Evolutionary conservation across 108 stramenopile genomes (phyloP), one percentile per base, ranked within the genome.

Genomic region (Pseudonitzschia pungens): DNA sequence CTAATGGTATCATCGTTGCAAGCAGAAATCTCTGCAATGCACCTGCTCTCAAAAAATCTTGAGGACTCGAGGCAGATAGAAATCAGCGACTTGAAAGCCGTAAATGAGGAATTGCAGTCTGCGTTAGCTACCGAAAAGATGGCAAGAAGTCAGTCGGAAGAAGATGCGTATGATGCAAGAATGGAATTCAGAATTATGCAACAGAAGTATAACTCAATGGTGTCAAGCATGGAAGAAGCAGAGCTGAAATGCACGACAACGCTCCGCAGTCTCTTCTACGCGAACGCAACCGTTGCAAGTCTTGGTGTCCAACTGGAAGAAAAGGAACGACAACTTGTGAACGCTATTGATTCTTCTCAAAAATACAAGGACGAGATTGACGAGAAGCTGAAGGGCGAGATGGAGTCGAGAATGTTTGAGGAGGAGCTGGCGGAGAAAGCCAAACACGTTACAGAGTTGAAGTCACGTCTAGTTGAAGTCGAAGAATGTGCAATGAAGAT

Each of bases 121-220:
- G 27, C 21, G 24, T 10, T 67, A 22, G 42, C 45, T 48, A 22
- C 45, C 28, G 66, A 67, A 48, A 50, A 50, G 9, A 29, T 28
- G 7, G 21, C 33, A 67, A 67, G 24, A 50, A 41, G 24, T 14
- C 43, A 48, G 42, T 26, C 45, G 15, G 28, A 9, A 3, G 66
- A 14, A 45, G 45, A 67, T 14, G 42, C 66, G 20, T 44, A n/a
- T 50, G 66, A 67, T 67, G 66, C 45, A 21, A 67, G 45, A 50
- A 67, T 67, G 24, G 66, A 67, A 27, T 28, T 67, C 45, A 50
- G 50, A 18, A 26, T 67, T 9, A 14, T 48, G 43, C 27, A 48
- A 6, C 22, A 67, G 14, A 67, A 67, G 45, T 67, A 26, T 22
- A 50, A 41, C 44, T 48, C 28, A 48, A 26, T 48, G 45, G 8